Percentiles rank a stretch among this genome's conserved stretches.
Evolutionary conservation across 2,329 filamentous ascomycete species (phyloP).

Genomic region (Fusarium anthophilum): DNA sequence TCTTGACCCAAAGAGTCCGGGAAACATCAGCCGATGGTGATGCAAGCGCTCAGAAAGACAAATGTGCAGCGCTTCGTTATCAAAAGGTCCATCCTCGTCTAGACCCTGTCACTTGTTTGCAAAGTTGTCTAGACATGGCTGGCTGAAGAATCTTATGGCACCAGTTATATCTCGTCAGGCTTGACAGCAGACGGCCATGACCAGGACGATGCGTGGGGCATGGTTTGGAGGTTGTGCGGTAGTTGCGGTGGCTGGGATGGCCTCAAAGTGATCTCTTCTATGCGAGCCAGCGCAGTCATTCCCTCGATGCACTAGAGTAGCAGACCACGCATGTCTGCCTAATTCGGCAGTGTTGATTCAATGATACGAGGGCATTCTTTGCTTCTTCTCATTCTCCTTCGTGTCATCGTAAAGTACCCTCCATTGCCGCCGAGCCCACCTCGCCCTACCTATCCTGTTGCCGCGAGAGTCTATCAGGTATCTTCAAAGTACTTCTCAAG

Average conservation of each 20-base stretch:
- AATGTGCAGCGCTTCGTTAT: neutral
- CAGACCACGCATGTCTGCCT: neutral
- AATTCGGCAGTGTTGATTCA: neutral
- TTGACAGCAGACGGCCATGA: neutral
- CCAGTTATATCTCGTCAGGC: neutral
- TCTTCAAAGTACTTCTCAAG: neutral
- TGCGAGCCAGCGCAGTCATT: constrained; percentile 4
- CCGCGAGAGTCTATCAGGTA: neutral
- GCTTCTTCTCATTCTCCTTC: neutral
- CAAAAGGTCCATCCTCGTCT: constrained; percentile 1
- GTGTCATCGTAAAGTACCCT: neutral
- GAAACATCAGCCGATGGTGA: neutral
- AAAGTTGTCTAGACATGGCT: neutral
- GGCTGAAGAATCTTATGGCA: neutral
- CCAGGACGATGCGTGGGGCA: constrained; percentile 16
- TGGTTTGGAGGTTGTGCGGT: constrained; percentile 1
- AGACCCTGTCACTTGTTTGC: constrained; percentile 1
- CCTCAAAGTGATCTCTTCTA: constrained; percentile 8
- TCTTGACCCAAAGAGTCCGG: neutral
- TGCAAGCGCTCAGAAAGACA: constrained; percentile 5
- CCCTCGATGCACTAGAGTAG: neutral
- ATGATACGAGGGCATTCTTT: neutral
- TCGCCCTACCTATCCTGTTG: neutral
- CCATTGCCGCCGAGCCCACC: neutral
- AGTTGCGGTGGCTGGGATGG: constrained; percentile 12